phyloP scores from a whole-genome alignment of 2,329 filamentous ascomycete species.

The Zymoseptoria tritici region DNA sequence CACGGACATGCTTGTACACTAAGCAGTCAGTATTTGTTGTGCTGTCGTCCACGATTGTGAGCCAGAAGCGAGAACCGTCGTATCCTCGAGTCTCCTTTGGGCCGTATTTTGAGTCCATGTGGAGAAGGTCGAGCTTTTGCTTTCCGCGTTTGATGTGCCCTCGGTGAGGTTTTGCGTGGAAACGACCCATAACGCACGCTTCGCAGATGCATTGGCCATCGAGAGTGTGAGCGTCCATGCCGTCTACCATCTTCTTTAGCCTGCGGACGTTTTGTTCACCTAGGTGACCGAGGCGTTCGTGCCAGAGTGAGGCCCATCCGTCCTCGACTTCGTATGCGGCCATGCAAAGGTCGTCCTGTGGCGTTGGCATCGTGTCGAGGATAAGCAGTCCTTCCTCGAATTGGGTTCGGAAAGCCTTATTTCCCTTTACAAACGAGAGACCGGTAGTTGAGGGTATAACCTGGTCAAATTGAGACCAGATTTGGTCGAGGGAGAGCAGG shows the following conservation, averaged over 20 bases:
- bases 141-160: background rate
- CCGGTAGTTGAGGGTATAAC: background rate
- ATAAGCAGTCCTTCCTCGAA: background rate
- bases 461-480: background rate
- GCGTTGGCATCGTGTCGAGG: background rate
- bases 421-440: background rate
- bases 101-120: background rate
- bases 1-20: background rate
- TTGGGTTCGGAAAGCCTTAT: background rate
- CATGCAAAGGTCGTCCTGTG: background rate
- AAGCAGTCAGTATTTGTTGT: background rate
- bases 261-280: background rate
- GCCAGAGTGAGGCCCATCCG: background rate
- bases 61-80: background rate
- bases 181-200: background rate
- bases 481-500: background rate
- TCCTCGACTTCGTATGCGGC: background rate
- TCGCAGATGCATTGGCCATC: background rate
- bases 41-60: background rate
- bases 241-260: background rate
- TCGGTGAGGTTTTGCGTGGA: background rate
- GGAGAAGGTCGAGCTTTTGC: background rate
- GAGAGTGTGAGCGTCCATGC: background rate
- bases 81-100: background rate
- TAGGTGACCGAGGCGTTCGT: background rate